Evolutionary conservation across 108 stramenopile species (phyloP).

Genomic region (Nitzschia sp.): DNA sequence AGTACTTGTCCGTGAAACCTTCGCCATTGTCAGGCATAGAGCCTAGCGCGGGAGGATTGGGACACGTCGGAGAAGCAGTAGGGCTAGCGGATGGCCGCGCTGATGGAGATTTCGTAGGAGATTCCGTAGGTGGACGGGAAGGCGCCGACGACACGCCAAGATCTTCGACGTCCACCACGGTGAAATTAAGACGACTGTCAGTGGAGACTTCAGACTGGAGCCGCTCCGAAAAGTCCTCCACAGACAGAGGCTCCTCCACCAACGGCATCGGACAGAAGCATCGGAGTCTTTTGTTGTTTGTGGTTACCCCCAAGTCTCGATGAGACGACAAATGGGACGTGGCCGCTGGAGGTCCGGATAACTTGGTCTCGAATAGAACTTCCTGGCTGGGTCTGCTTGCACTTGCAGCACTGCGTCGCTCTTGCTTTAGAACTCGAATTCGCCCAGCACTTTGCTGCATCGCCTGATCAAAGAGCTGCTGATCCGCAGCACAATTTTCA

Average conservation of each 20-base stretch:
- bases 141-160: neutral
- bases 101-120: neutral
- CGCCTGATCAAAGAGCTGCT: neutral
- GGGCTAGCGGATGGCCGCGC: no score
- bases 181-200: neutral
- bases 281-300: neutral
- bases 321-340: neutral
- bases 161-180: no score
- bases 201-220: neutral
- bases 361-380: no score
- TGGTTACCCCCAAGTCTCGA: neutral
- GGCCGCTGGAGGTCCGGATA: neutral
- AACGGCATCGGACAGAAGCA: neutral
- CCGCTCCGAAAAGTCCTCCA: neutral
- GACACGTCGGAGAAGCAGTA: neutral
- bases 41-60: no score
- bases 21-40: no score
- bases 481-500: neutral
- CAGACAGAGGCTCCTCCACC: neutral
- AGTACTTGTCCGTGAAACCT: no score
- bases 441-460: no score
- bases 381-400: no score
- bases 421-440: neutral
- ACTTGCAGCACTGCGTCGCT: neutral
- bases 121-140: neutral